phyloP scores from a whole-genome alignment of 2,329 filamentous ascomycete genomes.

The Monilinia laxa region DNA sequence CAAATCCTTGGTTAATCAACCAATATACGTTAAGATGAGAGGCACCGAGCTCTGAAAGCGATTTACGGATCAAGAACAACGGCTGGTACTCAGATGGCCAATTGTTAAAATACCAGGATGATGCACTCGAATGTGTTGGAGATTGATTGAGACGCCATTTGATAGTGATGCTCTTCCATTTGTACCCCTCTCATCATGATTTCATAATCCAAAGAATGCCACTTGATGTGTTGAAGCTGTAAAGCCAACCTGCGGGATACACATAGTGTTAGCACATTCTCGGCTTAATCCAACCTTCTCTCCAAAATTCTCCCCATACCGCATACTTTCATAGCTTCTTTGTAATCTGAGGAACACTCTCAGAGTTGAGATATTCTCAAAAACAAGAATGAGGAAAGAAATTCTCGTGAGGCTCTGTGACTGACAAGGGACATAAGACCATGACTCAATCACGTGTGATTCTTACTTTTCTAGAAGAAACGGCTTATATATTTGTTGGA shows the following conservation, averaged over 20 bases:
- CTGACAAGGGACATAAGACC: no score
- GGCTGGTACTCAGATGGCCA: no score
- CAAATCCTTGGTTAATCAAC: no score
- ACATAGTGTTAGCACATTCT: neutral
- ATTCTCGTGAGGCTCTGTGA: neutral
- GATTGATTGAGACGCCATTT: neutral
- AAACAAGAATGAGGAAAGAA: neutral
- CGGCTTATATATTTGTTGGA: neutral
- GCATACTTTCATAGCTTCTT: neutral
- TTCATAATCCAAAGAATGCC: neutral
- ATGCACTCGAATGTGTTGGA: no score
- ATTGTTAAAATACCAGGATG: neutral
- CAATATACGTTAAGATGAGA: no score
- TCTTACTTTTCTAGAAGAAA: neutral
- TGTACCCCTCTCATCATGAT: neutral
- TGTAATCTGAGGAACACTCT: neutral
- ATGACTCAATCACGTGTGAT: no score
- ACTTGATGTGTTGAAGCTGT: neutral
- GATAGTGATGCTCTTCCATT: neutral
- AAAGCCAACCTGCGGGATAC: neutral
- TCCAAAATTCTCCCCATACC: neutral
- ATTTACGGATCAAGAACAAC: neutral
- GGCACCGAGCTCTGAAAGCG: neutral
- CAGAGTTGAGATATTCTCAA: neutral
- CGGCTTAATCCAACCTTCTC: neutral